phyloP scores from a whole-genome alignment of 2,329 filamentous ascomycete species.

The Xylariaceae sp. region DNA sequence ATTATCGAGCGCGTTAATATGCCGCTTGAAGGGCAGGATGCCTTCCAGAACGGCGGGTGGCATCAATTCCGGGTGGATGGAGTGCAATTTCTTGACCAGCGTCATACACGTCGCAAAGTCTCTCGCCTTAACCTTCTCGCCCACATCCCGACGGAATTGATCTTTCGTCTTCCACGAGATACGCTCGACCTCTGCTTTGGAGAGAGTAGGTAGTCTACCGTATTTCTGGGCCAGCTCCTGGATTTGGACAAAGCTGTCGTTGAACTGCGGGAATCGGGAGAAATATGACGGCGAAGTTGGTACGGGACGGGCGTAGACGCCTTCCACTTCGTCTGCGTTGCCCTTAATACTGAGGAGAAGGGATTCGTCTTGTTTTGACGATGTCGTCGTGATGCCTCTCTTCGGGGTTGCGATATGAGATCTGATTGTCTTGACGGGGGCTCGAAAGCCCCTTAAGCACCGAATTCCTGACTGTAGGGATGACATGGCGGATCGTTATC shows the following conservation, averaged over 20 bases:
- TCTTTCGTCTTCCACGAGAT: constrained; percentile 77
- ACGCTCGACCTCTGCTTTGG: constrained; percentile 62
- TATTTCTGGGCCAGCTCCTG: constrained; percentile 69
- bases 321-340: background rate
- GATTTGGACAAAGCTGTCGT: constrained; percentile 74
- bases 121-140: constrained; percentile 69
- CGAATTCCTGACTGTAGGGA: constrained; percentile 28
- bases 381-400: constrained; percentile 20
- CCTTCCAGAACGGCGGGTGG: constrained; percentile 64
- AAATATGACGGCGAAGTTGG: constrained; percentile 94
- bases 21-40: constrained; percentile 68
- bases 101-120: constrained; percentile 76
- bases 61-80: constrained; percentile 75
- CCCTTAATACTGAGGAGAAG: constrained; percentile 21
- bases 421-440: constrained; percentile 17
- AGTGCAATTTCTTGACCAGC: constrained; percentile 75
- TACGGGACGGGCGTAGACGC: constrained; percentile 64
- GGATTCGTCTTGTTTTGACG: constrained; percentile 9
- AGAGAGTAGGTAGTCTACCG: constrained; percentile 65
- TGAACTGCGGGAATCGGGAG: constrained; percentile 78
- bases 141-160: constrained; percentile 68
- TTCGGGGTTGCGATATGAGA: constrained; percentile 14
- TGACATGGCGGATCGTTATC: constrained; percentile 26
- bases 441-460: constrained; percentile 28
- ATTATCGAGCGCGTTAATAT: constrained; percentile 67